Percentiles rank a stretch among this genome's conserved stretches.
These are phyloP conservation scores for Euphorbia tirucalli DNA, from an alignment of 345 rosid genomes.

Conservation along the genomic window DNA sequence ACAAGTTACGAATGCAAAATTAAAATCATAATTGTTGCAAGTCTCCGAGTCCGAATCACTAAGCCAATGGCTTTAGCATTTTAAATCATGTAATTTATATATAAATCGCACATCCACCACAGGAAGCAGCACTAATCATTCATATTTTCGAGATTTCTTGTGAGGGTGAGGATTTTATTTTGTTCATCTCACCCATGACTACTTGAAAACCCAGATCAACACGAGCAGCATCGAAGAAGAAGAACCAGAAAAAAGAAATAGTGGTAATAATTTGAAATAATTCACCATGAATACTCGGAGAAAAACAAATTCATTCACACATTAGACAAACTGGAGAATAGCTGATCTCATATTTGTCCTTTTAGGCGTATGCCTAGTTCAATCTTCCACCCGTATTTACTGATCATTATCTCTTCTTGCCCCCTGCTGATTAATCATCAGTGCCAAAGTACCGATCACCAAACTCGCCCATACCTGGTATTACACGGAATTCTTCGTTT, in stretches of 20 bases:
- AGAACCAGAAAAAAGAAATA: background rate
- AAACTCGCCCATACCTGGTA: constrained; percentile 98
- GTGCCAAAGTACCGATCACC: constrained; percentile 99
- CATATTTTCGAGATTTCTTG: background rate
- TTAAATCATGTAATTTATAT: background rate
- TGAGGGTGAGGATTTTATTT: background rate
- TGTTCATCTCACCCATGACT: background rate
- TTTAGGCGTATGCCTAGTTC: background rate
- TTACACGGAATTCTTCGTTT: constrained; percentile 84
- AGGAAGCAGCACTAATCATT: background rate
- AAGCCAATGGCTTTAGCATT: too few species aligned
- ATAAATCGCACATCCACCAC: background rate
- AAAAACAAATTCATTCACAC: background rate
- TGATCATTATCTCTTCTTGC: background rate
- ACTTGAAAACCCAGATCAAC: background rate
- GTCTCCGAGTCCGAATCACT: background rate
- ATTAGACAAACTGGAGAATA: background rate
- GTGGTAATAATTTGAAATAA: background rate
- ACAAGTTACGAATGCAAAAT: background rate
- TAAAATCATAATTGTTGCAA: background rate
- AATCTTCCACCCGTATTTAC: background rate
- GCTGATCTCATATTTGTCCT: constrained; percentile 12
- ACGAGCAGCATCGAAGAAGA: background rate
- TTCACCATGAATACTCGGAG: background rate
- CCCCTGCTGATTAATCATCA: constrained; percentile 50